These are phyloP conservation scores for Lanmaoa rubissima DNA, from an alignment of 768 basidiomycete genomes.

Conservation along the genomic window DNA sequence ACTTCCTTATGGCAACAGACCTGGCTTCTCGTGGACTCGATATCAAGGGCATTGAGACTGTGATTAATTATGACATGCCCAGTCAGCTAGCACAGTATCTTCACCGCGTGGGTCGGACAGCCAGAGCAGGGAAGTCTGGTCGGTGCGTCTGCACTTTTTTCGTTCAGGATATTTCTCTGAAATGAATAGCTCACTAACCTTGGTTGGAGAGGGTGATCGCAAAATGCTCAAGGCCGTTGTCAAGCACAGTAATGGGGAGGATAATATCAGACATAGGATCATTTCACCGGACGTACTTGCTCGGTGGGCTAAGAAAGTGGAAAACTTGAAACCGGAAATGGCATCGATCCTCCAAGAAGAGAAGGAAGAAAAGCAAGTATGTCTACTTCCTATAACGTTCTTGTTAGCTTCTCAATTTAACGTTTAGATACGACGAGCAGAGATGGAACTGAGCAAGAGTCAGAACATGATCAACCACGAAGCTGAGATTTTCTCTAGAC, in stretches of 20 bases:
- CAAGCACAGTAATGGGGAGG: conserved; percentile 76
- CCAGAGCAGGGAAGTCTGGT: conserved; percentile 90
- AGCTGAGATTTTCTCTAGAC: conserved; percentile 88
- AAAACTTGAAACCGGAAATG: conserved; percentile 72
- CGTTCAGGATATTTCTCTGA: conserved; percentile 5
- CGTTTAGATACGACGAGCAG: conserved; percentile 75
- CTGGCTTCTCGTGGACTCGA: conserved; percentile 93
- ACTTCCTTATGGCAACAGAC: conserved; percentile 95
- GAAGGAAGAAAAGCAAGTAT: conserved; percentile 89
- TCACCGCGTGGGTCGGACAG: conserved; percentile 96
- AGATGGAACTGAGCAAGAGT: conserved; percentile 95
- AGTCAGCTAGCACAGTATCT: conserved; percentile 89
- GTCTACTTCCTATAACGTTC: conserved; percentile 13
- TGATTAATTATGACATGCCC: conserved; percentile 99
- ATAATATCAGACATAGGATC: conserved; percentile 86
- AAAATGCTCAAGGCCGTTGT: conserved; percentile 96
- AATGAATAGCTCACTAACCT: conserved; percentile 74
- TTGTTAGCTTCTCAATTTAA: conserved; percentile 7
- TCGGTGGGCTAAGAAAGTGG: conserved; percentile 69
- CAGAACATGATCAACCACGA: conserved; percentile 94
- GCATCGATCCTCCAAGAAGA: conserved; percentile 83
- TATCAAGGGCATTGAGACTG: conserved; percentile 95
- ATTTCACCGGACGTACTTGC: conserved; percentile 72
- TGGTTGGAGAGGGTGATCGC: conserved; percentile 94
- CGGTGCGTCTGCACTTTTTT: conserved; percentile 51